Base-by-base conservation (phyloP, 2,329 filamentous ascomycete species). In the Nemania abortiva region DNA sequence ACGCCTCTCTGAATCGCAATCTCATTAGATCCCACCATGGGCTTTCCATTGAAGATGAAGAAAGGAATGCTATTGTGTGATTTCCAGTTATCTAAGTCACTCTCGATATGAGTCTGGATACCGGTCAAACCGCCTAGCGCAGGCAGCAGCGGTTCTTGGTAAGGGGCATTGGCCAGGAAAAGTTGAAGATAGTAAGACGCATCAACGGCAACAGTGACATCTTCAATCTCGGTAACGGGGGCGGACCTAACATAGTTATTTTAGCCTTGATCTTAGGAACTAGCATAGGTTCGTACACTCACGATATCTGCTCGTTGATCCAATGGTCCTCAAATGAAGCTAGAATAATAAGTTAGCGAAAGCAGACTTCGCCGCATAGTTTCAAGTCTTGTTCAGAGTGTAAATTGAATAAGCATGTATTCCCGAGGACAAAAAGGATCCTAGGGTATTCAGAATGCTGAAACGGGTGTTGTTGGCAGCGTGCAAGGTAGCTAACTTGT, bases 1-100 rank as follows among this genome's bases (percentile, higher is more conserved):
- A 87, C 87, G 29, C 88, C 89, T 54, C 88, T 88, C 73, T 89
- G 87, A 63, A 91, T 85, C 27, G 90, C 84, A 68, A 90, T 85
- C 55, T 92, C 89, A 76, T 95, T 91, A 76, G 92, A 91, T 66
- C 92, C 92, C 47, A 90, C 90, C 69, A 94, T 87, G 47, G 94
- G 89, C 76, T 97, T 88, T 42, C 96, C 96, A 79, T 95, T 93
- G 81, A 99, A 99, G 60, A 99, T 87, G 80, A 99, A 98, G 71
- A 97, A 84, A 1, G 93, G 93, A n/a, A 85, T 89, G 61, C 97
- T 91, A 22, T 88, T 88, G 75, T 90, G 84, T 54, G 87, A 86
- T 69, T 89, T 88, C 85, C 96, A 93, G 67, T 85, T 84, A 69
- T 92, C 87, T 34, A 99, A 84, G 74, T 97, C 93, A 59, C 88